Conservation (phyloP, 2,329 filamentous ascomycete species). For the Proliferodiscus dingleyae region DNA sequence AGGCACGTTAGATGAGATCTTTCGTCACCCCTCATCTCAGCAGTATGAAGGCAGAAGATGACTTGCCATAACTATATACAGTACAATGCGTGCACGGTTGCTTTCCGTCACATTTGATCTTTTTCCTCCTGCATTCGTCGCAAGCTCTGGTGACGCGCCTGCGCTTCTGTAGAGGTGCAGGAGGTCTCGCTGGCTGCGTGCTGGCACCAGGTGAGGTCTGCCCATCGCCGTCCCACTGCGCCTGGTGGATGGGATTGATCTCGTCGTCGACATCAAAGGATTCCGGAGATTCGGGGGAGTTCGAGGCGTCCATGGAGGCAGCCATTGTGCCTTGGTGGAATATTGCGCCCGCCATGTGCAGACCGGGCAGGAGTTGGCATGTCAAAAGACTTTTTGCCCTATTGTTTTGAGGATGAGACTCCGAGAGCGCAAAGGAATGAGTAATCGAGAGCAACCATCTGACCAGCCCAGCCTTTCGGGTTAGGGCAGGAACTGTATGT, state of each 20-base stretch:
- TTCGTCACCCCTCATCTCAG: not conserved
- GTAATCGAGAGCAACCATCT: no score
- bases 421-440: no score
- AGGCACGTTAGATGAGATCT: conserved; percentile 4
- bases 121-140: conserved; percentile 78
- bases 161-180: conserved; percentile 64
- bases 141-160: conserved; percentile 75
- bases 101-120: conserved; percentile 84
- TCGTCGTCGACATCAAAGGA: conserved; percentile 26
- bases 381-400: not conserved
- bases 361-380: not conserved
- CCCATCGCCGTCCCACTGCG: conserved; percentile 21
- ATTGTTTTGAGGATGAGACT: not conserved
- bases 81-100: conserved; percentile 93
- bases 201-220: conserved; percentile 18
- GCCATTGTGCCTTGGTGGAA: conserved; percentile 10
- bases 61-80: conserved; percentile 93
- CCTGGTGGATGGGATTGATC: conserved; percentile 10
- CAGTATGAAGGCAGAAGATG: no score
- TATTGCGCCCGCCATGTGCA: conserved; percentile 15
- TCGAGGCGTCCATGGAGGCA: conserved; percentile 13
- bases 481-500: no score
- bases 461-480: not conserved
- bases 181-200: conserved; percentile 17
- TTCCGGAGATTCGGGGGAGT: conserved; percentile 25